phyloP scores from a whole-genome alignment of 2,329 filamentous ascomycete species.

The Cytospora paraplurivora region DNA sequence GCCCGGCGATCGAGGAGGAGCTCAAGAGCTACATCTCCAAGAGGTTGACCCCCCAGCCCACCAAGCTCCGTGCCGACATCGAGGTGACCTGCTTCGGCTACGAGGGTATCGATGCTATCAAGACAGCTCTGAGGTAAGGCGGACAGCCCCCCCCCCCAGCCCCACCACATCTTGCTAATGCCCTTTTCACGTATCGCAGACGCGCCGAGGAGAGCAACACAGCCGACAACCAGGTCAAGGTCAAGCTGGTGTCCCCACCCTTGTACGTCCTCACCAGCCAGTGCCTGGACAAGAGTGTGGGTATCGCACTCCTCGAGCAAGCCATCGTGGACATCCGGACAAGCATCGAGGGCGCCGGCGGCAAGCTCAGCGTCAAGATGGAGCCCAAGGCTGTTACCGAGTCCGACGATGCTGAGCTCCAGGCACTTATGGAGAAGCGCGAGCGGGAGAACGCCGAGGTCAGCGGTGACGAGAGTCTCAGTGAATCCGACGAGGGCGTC shows the following conservation, averaged over 20 bases:
- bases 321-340: constrained; percentile 85
- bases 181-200: neutral
- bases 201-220: constrained; percentile 91
- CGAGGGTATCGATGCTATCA: constrained; percentile 97
- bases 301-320: constrained; percentile 82
- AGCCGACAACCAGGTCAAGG: constrained; percentile 91
- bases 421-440: constrained; percentile 98
- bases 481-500: constrained; percentile 89
- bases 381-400: constrained; percentile 98
- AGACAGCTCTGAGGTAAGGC: constrained; percentile 75
- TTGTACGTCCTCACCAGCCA: constrained; percentile 96
- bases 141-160: neutral
- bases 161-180: neutral
- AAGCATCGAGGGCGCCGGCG: constrained; percentile 77
- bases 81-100: constrained; percentile 96
- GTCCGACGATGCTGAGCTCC: constrained; percentile 94
- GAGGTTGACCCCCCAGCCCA: constrained; percentile 95
- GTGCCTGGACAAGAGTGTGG: constrained; percentile 87
- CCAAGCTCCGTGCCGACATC: constrained; percentile 96
- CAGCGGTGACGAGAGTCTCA: constrained; percentile 94
- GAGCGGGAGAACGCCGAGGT: constrained; percentile 98
- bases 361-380: constrained; percentile 91
- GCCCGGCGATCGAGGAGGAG: constrained; percentile 81
- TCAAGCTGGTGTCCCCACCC: constrained; percentile 95
- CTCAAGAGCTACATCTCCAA: constrained; percentile 95